Percentiles rank a stretch among this genome's conserved stretches.
Conservation (phyloP, 2,329 filamentous ascomycete species). For the Aspergillus glaucus region DNA sequence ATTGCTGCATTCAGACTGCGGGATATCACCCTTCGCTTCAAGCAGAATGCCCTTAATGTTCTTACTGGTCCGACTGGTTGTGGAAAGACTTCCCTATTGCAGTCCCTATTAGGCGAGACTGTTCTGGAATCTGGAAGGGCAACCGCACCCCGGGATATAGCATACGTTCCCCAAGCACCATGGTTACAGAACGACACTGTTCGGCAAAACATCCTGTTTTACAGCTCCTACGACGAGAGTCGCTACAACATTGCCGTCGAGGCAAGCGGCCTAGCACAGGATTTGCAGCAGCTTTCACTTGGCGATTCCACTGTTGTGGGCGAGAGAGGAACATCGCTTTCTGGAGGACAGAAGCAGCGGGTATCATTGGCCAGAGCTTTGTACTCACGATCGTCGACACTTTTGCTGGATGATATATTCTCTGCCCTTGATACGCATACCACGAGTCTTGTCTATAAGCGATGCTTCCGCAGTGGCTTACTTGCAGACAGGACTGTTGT, state of each 20-base stretch:
- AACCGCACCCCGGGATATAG: constrained; percentile 48
- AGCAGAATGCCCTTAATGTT: constrained; percentile 50
- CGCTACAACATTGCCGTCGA: constrained; percentile 57
- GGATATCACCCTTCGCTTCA: constrained; percentile 41
- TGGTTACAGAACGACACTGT: constrained; percentile 63
- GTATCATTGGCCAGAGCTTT: constrained; percentile 54
- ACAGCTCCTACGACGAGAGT: constrained; percentile 47
- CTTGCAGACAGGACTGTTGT: constrained; percentile 51
- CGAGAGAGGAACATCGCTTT: constrained; percentile 58
- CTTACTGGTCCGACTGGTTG: constrained; percentile 51
- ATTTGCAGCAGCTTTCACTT: constrained; percentile 51
- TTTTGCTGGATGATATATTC: constrained; percentile 56
- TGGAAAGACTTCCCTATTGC: constrained; percentile 52
- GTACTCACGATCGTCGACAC: constrained; percentile 51
- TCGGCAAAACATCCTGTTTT: constrained; percentile 59
- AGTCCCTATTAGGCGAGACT: constrained; percentile 21
- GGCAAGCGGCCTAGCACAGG: constrained; percentile 53
- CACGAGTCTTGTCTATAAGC: constrained; percentile 50
- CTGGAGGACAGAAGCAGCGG: constrained; percentile 58
- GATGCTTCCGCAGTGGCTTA: constrained; percentile 53
- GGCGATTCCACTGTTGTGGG: constrained; percentile 57
- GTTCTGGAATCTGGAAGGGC: constrained; percentile 17
- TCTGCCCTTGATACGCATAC: constrained; percentile 56
- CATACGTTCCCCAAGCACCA: constrained; percentile 54
- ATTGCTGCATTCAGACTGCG: constrained; percentile 47